Conservation (phyloP, 2,329 filamentous ascomycete species). For the Didymella glomerata region DNA sequence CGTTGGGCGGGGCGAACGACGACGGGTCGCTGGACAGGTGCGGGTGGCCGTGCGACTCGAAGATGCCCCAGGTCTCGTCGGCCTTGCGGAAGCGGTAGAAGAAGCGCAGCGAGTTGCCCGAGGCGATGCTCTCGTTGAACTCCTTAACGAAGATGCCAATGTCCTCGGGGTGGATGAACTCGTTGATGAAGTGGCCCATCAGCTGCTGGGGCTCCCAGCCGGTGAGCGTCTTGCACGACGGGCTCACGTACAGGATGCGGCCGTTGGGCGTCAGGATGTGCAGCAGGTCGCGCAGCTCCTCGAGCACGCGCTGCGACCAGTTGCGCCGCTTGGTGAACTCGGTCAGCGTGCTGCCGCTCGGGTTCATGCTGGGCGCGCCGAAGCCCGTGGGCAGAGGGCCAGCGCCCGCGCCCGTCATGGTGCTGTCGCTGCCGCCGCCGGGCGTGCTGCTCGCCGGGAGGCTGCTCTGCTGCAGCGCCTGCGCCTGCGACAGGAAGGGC, state of each 20-base stretch:
- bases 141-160: constrained; percentile 83
- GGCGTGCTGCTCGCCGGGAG: constrained; percentile 27
- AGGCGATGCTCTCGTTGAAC: constrained; percentile 87
- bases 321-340: constrained; percentile 73
- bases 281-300: constrained; percentile 87
- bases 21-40: constrained; percentile 78
- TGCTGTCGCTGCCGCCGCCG: constrained; percentile 29
- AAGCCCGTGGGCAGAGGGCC: constrained; percentile 66
- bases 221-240: constrained; percentile 76
- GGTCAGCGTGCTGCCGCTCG: constrained; percentile 64
- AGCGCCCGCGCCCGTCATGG: constrained; percentile 60
- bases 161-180: constrained; percentile 88
- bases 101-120: constrained; percentile 78
- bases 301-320: constrained; percentile 88
- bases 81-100: constrained; percentile 85
- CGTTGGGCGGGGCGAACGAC: constrained; percentile 68
- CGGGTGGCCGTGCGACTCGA: constrained; percentile 92
- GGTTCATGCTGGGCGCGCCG: constrained; percentile 55
- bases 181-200: constrained; percentile 76
- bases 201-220: constrained; percentile 78
- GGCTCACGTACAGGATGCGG: constrained; percentile 84
- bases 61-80: constrained; percentile 77
- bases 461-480: constrained; percentile 38
- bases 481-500: constrained; percentile 11
- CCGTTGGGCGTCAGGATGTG: constrained; percentile 88